Evolutionary conservation across 108 stramenopile genomes (phyloP), one percentile per base, ranked within the genome.

Genomic region (Cylindrotheca closterium): DNA sequence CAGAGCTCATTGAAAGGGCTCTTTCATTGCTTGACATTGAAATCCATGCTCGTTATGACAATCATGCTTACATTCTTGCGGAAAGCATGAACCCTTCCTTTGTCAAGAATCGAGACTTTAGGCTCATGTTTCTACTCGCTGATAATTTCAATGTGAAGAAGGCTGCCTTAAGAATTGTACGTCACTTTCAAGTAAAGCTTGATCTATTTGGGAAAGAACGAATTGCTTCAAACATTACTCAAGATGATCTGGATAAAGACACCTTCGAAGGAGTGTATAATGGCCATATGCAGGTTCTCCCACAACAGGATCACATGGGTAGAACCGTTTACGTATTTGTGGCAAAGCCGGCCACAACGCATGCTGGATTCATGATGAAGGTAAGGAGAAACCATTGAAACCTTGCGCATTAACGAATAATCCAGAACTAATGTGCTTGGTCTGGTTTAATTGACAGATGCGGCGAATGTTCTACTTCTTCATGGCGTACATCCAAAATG

Each of bases 181-280:
- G 34, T 2, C 51, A 77, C 50, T 77, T 72, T 30, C 56, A 74
- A 33, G 33, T 55, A 30, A 80, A 80, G 55, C 25, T 68, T 8
- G 66, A 76, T 24, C 68, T 77, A 2, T 80, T 80, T 60, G 75
- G 75, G 28, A 47, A 58, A 7, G 47, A 73, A 15, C 33, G n/a
- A 0, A 50, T 73, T 18, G 60, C 62, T 23, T 47, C 42, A 29
- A 47, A 55, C 8, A 73, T 73, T 45, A 34, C 49, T 23, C 55
- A 51, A 15, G 63, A 65, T n/a, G 63, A 65, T 58, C 30, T 73
- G 51, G 56, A 57, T 27, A 15, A 22, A 27, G 63, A 65, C n/a
- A n/a, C n/a, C n/a, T n/a, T n/a, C n/a, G n/a, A n/a, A n/a, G 31
- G 18, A 22, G 30, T 33, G 15, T 31, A 33, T 18, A 21, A 57